phyloP scores from a whole-genome alignment of 2,329 filamentous ascomycete genomes.

The Claviceps africana region DNA sequence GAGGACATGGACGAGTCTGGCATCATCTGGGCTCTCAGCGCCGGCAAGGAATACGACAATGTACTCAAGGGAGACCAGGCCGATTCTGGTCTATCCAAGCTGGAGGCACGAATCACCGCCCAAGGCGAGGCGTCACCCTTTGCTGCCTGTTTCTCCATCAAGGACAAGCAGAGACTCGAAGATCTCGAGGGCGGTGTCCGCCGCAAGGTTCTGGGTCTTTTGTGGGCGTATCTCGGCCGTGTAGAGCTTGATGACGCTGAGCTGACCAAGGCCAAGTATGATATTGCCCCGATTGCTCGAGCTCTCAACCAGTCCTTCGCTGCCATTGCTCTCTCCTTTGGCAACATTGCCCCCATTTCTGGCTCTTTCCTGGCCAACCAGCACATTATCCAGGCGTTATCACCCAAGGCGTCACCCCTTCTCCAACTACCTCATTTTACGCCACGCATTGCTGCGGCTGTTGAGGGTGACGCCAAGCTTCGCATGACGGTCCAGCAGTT shows the following conservation, averaged over 20 bases:
- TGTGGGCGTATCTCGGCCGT: conserved; percentile 92
- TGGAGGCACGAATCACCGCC: conserved; percentile 68
- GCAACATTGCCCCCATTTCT: conserved; percentile 68
- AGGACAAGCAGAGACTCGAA: conserved; percentile 65
- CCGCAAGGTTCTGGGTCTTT: conserved; percentile 72
- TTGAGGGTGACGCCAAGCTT: conserved; percentile 61
- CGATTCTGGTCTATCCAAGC: conserved; percentile 65
- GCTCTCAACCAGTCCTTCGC: conserved; percentile 75
- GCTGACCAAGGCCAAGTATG: conserved; percentile 75
- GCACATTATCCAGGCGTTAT: conserved; percentile 75
- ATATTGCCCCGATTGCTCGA: conserved; percentile 76
- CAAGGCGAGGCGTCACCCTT: conserved; percentile 38
- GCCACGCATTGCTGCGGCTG: conserved; percentile 45
- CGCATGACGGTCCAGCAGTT: conserved; percentile 75
- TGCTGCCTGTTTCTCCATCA: conserved; percentile 46
- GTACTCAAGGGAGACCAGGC: conserved; percentile 64
- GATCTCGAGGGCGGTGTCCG: conserved; percentile 67
- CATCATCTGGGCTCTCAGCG: conserved; percentile 68
- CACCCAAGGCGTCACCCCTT: conserved; percentile 72
- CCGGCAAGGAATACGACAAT: conserved; percentile 71
- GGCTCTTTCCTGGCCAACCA: conserved; percentile 73
- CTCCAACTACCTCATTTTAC: conserved; percentile 86
- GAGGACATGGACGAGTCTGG: conserved; percentile 70
- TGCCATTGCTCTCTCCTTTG: conserved; percentile 76
- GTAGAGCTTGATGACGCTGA: conserved; percentile 67